Conservation (phyloP, 768 basidiomycete genomes). For the Termitomyces sp. region DNA sequence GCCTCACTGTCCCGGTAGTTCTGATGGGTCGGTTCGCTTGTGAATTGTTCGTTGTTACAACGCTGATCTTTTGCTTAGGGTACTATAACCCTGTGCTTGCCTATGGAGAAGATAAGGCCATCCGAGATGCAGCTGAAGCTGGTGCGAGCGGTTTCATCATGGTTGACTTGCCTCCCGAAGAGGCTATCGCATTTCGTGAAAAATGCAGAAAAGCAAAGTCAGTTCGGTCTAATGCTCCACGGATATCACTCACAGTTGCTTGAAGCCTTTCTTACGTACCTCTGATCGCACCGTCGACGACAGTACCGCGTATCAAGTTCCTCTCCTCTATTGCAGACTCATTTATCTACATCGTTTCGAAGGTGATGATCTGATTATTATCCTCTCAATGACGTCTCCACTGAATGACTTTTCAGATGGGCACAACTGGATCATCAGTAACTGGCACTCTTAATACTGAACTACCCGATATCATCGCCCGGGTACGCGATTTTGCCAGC, state of each 20-base stretch:
- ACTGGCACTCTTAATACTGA: constrained; percentile 64
- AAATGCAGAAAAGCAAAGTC: constrained; percentile 82
- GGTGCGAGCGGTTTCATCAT: constrained; percentile 98
- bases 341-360: constrained; percentile 98
- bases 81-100: constrained; percentile 97
- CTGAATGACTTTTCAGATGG: constrained; percentile 59
- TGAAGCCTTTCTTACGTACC: constrained; percentile 90
- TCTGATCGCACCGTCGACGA: constrained; percentile 92
- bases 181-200: constrained; percentile 85
- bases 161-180: constrained; percentile 97
- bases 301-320: constrained; percentile 83
- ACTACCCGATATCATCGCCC: constrained; percentile 80
- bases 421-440: constrained; percentile 91
- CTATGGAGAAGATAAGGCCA: constrained; percentile 93
- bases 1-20: constrained; percentile 83
- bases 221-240: constrained; percentile 24
- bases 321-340: constrained; percentile 91
- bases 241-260: background rate
- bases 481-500: constrained; percentile 74
- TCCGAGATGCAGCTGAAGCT: constrained; percentile 82
- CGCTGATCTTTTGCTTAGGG: constrained; percentile 43
- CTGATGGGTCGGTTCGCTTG: constrained; percentile 71
- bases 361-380: constrained; percentile 41
- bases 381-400: background rate
- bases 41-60: background rate